Conservation (phyloP, 208 protist species). For the Trichomonas vaginalis region DNA sequence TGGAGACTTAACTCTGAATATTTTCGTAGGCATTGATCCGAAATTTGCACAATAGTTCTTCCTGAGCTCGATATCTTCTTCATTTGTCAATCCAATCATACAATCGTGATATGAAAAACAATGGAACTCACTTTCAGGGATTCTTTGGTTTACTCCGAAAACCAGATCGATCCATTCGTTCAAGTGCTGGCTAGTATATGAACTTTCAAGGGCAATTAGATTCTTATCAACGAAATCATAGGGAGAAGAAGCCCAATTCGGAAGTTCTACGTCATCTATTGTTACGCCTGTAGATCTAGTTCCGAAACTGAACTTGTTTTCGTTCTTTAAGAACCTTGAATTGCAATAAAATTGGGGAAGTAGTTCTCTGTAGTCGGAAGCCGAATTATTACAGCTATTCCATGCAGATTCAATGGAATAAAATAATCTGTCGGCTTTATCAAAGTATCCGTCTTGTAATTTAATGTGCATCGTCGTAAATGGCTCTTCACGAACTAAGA, state of each 20-base stretch:
- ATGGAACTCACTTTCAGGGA: neutral
- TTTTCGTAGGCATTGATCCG: neutral
- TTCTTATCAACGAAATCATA: constrained; percentile 37
- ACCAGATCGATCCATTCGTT: constrained; percentile 22
- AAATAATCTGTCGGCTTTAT: neutral
- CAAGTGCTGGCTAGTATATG: neutral
- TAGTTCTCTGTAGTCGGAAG: constrained; percentile 27
- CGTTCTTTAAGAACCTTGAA: constrained; percentile 40
- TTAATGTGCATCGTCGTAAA: constrained; percentile 11
- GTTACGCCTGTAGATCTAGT: constrained; percentile 18
- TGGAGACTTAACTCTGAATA: neutral
- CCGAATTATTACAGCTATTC: neutral
- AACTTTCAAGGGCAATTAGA: neutral
- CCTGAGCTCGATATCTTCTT: neutral
- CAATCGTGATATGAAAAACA: neutral
- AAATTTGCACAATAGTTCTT: neutral
- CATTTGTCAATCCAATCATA: neutral
- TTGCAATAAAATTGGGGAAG: constrained; percentile 49
- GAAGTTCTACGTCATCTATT: constrained; percentile 31
- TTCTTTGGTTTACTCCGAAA: neutral
- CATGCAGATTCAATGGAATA: neutral
- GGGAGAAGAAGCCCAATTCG: constrained; percentile 21
- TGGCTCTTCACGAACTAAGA: constrained; percentile 12
- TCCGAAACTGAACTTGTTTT: constrained; percentile 40
- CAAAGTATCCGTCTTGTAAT: neutral